phyloP scores from a whole-genome alignment of 2,329 filamentous ascomycete species.

The Pezicula radicicola region DNA sequence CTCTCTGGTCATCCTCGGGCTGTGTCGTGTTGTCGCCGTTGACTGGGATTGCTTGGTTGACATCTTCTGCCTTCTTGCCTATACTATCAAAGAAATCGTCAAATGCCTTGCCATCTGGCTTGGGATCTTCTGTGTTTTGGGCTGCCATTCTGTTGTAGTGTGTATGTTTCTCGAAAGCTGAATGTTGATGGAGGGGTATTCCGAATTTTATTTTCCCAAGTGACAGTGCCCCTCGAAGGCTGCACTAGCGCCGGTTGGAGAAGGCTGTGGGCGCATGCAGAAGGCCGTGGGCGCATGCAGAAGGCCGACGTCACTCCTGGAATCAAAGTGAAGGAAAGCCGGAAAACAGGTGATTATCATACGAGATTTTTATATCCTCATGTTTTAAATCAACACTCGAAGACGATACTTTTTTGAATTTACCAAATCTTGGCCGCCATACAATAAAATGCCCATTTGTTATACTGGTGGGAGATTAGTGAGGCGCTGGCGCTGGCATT shows the following conservation, averaged over 20 bases:
- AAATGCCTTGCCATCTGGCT: constrained; percentile 36
- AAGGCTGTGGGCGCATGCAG: too few species aligned
- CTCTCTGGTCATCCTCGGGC: constrained; percentile 44
- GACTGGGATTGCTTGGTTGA: constrained; percentile 29
- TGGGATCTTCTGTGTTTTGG: constrained; percentile 34
- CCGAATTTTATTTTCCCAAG: background rate
- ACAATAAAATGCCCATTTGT: too few species aligned
- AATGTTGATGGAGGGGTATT: constrained; percentile 16
- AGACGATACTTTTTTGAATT: too few species aligned
- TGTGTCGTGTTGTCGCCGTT: constrained; percentile 15
- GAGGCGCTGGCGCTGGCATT: too few species aligned
- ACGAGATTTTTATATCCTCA: too few species aligned
- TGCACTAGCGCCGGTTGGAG: background rate
- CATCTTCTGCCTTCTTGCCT: constrained; percentile 54
- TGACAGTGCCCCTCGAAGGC: background rate
- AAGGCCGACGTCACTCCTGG: too few species aligned
- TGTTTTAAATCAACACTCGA: too few species aligned
- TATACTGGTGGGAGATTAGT: too few species aligned
- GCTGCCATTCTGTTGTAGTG: constrained; percentile 36
- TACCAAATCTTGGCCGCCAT: too few species aligned
- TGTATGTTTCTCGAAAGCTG: constrained; percentile 1
- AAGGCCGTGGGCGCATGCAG: too few species aligned
- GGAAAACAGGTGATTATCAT: too few species aligned
- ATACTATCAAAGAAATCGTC: constrained; percentile 62
- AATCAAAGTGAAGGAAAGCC: too few species aligned